Percentiles rank a stretch among this genome's conserved stretches.
These are phyloP conservation scores for Clathrus columnatus DNA, from an alignment of 768 basidiomycete species.

Conservation along the genomic window DNA sequence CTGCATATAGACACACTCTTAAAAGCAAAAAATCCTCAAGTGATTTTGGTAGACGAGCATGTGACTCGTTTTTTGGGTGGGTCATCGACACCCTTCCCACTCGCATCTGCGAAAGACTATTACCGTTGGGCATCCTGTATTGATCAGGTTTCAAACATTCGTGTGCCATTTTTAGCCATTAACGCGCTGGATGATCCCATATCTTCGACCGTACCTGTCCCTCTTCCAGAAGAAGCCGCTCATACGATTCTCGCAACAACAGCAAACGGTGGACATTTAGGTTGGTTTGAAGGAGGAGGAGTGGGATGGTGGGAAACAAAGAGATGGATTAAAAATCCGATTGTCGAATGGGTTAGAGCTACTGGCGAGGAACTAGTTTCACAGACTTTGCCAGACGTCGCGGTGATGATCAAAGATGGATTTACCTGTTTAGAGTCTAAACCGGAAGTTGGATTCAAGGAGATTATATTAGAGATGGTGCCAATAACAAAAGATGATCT, in stretches of 20 bases:
- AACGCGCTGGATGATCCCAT: constrained; percentile 75
- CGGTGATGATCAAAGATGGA: constrained; percentile 46
- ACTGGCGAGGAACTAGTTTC: constrained; percentile 44
- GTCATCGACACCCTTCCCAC: constrained; percentile 33
- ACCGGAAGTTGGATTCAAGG: constrained; percentile 49
- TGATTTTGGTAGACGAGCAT: constrained; percentile 50
- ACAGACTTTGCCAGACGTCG: constrained; percentile 23
- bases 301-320: constrained; percentile 22
- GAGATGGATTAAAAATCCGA: constrained; percentile 65
- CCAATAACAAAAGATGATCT: constrained; percentile 22
- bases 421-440: constrained; percentile 51
- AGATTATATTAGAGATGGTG: constrained; percentile 35
- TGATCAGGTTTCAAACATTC: constrained; percentile 46
- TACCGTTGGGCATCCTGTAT: constrained; percentile 52
- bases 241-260: constrained; percentile 42
- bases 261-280: constrained; percentile 72
- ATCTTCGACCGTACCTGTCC: constrained; percentile 52
- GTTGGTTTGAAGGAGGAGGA: constrained; percentile 62
- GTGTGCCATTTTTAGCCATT: constrained; percentile 66
- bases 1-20: constrained; percentile 30
- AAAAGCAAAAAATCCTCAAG: constrained; percentile 41
- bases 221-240: constrained; percentile 38
- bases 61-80: constrained; percentile 62
- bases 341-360: constrained; percentile 62
- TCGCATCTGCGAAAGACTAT: constrained; percentile 37